Base-by-base conservation (phyloP, 768 basidiomycete genomes). In the Lactifluus rugatus region DNA sequence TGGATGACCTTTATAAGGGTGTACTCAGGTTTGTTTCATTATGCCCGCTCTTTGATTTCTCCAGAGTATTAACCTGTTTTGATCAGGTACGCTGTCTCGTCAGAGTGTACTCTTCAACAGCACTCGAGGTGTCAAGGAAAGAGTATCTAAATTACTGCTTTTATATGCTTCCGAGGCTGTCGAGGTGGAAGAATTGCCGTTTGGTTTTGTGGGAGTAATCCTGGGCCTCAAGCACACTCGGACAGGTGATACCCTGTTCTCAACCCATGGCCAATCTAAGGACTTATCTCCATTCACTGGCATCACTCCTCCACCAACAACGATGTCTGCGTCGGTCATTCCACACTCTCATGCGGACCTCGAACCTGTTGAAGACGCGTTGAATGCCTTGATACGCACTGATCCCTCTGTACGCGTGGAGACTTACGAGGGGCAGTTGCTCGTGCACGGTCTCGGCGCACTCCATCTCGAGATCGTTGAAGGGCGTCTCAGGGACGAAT, bases 1-100 rank as follows among this genome's bases (percentile, higher is more conserved):
- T 93, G 91, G 91, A 91, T 93, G 89, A 93, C 91, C 2, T 93
- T 91, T 67, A 85, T 93, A 39, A 78, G 91, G 25, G 81, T 93
- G 19, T 93, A 93, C 70, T 91, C 90, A 53, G 91, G 90, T 89
- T 68, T 60, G 75, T 69, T 5, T 13, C 14, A 11, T 16, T 21
- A 44, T 9, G 34, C 26, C 16, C 37, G 17, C 21, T 13, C 5
- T n/a, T 25, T 37, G n/a, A 34, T n/a, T 58, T 54, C 58, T 50
- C 10, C 32, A 63, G 31, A 52, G 52, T n/a, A 46, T 39, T 34
- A 42, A 68, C 32, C 21, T 9, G 23, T 57, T 17, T 17, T 41
- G 14, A 8, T 56, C 16, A 89, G 90, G 90, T 16, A 87, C 81
- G 16, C 71, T 93, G 48, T 86, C 74, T 19, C 79, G 78, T 19